Percentiles rank a stretch among this genome's conserved stretches.
Evolutionary conservation across 2,329 filamentous ascomycete species (phyloP).

Genomic region (Penicillium sp.): DNA sequence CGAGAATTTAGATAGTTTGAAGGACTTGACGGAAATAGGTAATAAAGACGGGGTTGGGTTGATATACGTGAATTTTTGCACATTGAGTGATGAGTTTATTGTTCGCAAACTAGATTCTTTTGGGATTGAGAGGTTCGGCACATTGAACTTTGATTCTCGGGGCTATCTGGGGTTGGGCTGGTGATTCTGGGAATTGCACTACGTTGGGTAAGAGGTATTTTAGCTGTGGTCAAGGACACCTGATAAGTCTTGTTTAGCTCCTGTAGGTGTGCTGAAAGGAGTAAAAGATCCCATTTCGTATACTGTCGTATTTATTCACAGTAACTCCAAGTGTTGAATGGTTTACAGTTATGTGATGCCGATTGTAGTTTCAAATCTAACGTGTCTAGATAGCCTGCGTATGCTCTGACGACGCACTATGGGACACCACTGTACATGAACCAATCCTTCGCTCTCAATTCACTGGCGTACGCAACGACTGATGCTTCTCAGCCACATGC

Average conservation of each 20-base stretch:
- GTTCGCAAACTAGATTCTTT: background rate
- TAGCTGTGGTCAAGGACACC: background rate
- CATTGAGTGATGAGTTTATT: background rate
- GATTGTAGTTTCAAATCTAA: background rate
- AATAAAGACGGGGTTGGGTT: background rate
- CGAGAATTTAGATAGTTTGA: background rate
- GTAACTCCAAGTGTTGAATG: background rate
- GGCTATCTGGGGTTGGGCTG: background rate
- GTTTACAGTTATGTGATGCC: too few relatives aligned
- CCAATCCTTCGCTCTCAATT: background rate
- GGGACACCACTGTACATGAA: too few relatives aligned
- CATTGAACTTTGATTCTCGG: background rate
- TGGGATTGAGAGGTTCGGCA: too few relatives aligned
- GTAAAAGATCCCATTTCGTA: background rate
- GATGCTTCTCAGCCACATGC: constrained; percentile 2
- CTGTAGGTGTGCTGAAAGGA: background rate
- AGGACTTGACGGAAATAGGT: background rate
- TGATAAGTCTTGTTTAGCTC: background rate
- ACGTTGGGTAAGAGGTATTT: background rate
- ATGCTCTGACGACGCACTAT: background rate
- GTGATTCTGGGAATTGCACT: background rate
- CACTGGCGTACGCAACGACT: background rate
- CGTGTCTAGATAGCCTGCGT: background rate
- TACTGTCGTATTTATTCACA: background rate
- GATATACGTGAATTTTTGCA: background rate